These are phyloP conservation scores for Xylaria intraflava DNA, from an alignment of 495 filamentous ascomycete genomes.

Conservation along the genomic window DNA sequence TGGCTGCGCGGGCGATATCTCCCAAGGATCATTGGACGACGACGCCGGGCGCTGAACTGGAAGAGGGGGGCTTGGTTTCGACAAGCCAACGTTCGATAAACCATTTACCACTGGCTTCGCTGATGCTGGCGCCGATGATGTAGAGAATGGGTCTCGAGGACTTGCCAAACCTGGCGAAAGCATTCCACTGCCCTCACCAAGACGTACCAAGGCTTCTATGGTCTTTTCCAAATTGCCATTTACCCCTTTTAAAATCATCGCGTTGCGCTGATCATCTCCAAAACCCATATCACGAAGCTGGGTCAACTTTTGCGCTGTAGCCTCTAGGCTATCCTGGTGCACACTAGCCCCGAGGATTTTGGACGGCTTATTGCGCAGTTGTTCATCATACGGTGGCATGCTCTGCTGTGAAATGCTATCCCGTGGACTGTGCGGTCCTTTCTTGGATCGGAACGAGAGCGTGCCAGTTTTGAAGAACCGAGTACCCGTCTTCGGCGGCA, in stretches of 20 bases:
- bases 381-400: slow-evolving; percentile 16
- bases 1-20: slow-evolving; percentile 41
- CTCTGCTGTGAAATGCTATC: slow-evolving; percentile 8
- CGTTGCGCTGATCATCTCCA: slow-evolving; percentile 71
- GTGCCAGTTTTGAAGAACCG: slow-evolving; percentile 73
- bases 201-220: slow-evolving; percentile 71
- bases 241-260: slow-evolving; percentile 68
- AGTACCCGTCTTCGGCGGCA: slow-evolving; percentile 75
- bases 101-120: slow-evolving; percentile 20
- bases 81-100: slow-evolving; percentile 15
- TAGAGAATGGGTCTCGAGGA: slow-evolving; percentile 28
- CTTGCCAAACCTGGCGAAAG: slow-evolving; percentile 31
- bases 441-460: slow-evolving; percentile 53
- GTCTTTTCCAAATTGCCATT: slow-evolving; percentile 78
- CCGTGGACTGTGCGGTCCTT: slow-evolving; percentile 34
- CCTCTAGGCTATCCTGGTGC: slow-evolving; percentile 31
- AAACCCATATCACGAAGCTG: slow-evolving; percentile 90
- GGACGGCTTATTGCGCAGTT: slow-evolving; percentile 51
- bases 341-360: slow-evolving; percentile 63
- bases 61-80: slow-evolving; percentile 20
- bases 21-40: slow-evolving; percentile 63
- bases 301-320: slow-evolving; percentile 61
- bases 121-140: slow-evolving; percentile 39
- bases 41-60: slow-evolving; percentile 31
- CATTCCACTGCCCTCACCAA: slow-evolving; percentile 58